phyloP scores from a whole-genome alignment of 2,329 filamentous ascomycete genomes.

The Kalmusia sp. region DNA sequence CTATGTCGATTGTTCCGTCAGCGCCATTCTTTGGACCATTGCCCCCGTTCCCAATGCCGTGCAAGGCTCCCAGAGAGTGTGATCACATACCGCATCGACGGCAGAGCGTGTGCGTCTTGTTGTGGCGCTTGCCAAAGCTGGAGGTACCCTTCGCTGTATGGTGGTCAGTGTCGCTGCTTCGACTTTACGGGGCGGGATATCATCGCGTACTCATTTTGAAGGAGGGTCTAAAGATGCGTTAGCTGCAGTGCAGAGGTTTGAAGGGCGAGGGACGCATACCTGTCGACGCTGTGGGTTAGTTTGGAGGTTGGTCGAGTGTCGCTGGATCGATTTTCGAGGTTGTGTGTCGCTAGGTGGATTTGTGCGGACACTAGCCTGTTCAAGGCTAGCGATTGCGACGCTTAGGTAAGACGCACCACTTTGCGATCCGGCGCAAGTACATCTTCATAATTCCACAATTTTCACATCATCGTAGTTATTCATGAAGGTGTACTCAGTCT shows the following conservation, averaged over 20 bases:
- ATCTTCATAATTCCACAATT: too few relatives aligned
- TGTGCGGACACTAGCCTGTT: too few relatives aligned
- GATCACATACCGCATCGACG: slow-evolving; percentile 91
- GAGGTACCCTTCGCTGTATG: slow-evolving; percentile 66
- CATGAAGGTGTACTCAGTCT: too few relatives aligned
- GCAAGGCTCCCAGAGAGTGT: slow-evolving; percentile 21
- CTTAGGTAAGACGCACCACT: too few relatives aligned
- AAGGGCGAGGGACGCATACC: slow-evolving; percentile 30
- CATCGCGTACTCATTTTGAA: slow-evolving; percentile 65
- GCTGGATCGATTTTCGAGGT: too few relatives aligned
- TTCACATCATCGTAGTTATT: too few relatives aligned
- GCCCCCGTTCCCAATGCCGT: slow-evolving; percentile 16
- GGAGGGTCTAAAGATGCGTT: slow-evolving; percentile 52
- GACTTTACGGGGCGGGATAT: slow-evolving; percentile 27
- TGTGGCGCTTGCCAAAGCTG: slow-evolving; percentile 27
- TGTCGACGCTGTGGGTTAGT: slow-evolving; percentile 48
- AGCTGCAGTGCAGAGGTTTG: slow-evolving; percentile 22
- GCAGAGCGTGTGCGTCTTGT: slow-evolving; percentile 81
- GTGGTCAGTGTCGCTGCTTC: slow-evolving; percentile 53
- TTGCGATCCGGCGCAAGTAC: too few relatives aligned
- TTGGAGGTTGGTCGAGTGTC: slow-evolving; percentile 29
- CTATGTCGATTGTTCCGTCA: slow-evolving; percentile 55
- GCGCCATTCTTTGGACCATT: slow-evolving; percentile 31
- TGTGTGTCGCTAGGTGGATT: too few relatives aligned
- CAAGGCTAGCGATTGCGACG: too few relatives aligned